phyloP scores from a whole-genome alignment of 2,329 filamentous ascomycete genomes.

The Cercospora zeae-maydis region DNA sequence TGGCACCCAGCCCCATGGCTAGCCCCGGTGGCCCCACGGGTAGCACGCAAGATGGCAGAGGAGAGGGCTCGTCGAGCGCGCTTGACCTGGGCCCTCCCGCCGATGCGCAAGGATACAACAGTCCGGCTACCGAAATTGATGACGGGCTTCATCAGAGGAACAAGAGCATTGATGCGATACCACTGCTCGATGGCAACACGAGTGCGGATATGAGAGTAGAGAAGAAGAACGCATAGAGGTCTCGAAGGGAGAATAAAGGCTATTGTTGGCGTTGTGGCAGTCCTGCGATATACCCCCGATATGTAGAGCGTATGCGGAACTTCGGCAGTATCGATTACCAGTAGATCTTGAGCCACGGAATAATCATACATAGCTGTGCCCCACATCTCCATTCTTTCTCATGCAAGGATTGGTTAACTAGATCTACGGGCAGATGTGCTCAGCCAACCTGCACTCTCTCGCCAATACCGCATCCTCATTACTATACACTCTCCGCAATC shows the following conservation, averaged over 20 bases:
- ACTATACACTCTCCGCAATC: background rate
- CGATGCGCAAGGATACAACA: constrained; percentile 11
- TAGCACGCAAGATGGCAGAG: background rate
- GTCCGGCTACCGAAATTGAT: constrained; percentile 6
- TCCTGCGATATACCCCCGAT: background rate
- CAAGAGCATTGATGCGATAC: constrained; percentile 4
- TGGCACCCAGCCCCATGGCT: constrained; percentile 26
- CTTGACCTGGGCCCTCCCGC: constrained; percentile 34
- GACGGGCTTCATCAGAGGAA: constrained; percentile 6
- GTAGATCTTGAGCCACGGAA: background rate
- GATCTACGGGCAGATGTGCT: background rate
- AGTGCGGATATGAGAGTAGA: background rate
- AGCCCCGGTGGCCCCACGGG: constrained; percentile 29
- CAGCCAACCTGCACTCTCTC: background rate
- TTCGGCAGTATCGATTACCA: constrained; percentile 3
- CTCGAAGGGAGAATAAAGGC: background rate
- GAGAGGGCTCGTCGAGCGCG: constrained; percentile 25
- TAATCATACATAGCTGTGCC: background rate
- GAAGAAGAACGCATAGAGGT: constrained; percentile 8
- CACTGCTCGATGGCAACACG: background rate
- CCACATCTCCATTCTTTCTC: background rate
- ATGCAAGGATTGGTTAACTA: background rate
- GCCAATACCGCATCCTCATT: background rate
- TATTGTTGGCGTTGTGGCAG: background rate
- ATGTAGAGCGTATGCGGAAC: background rate